Evolutionary conservation across 768 basidiomycete species (phyloP), one percentile per base, ranked within the genome.

Genomic region (Wakefieldia striispora): DNA sequence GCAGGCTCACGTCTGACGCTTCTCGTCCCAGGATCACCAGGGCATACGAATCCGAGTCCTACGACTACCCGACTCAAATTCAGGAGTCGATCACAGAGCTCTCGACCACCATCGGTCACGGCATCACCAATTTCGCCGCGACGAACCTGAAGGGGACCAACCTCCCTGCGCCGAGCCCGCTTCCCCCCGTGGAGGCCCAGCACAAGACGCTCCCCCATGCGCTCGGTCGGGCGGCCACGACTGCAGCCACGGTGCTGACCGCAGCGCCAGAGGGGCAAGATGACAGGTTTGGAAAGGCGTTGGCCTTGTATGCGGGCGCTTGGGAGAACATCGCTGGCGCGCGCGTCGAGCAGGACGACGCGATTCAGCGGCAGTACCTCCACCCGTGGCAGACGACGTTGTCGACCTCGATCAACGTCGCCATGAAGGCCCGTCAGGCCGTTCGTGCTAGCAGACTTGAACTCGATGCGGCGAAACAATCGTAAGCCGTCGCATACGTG

Each of bases 151-250:
- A 91, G 68, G 91, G 90, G 44, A 94, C 92, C 33, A 88, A 86
- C 65, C 78, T 95, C 35, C 91, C 93, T 39, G 76, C 81, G 2
- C 90, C 91, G 16, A 54, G 45, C 27, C 81, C 85, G 17, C 61
- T 81, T 38, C 69, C 83, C 0, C 74, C 81, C 2, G 77, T 81
- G 20, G 70, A 74, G 3, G 64, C 73, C 23, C 86, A 86, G 60
- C 93, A 94, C 76, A 98, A 98, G 83, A 98, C 97, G 1, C 86
- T 98, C 45, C 91, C 97, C 0, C 97, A 98, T 60, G 95, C 97
- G 0, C 81, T 98, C 45, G 79, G 84, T 17, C 87, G 97, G 43
- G 86, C 95, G 0, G 83, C 94, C 0, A 78, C 81, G 33, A 63
- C 72, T 9, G 89, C 84, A 0, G 77, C 83, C 3, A 66, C 65